Percentiles rank a stretch among this genome's conserved stretches.
Evolutionary conservation across 352 stramenopile species (phyloP).

Genomic region (Phytopythium boreale): DNA sequence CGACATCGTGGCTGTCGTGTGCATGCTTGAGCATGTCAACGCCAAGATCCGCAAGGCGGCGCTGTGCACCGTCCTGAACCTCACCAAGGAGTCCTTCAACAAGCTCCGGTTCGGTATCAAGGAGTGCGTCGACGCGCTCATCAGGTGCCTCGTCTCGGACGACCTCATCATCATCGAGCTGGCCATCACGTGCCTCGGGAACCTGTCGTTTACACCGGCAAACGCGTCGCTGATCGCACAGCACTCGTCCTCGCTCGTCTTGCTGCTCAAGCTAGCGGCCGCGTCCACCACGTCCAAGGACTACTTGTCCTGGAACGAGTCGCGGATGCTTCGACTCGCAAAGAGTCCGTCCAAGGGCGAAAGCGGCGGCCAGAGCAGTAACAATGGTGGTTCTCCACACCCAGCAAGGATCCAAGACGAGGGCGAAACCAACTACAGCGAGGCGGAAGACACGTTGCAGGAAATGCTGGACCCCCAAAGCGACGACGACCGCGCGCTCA

Average conservation of each 20-base stretch:
- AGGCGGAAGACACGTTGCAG: conserved; percentile 3
- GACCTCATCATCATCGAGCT: conserved; percentile 68
- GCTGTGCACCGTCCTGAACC: conserved; percentile 46
- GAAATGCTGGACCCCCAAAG: conserved; percentile 5
- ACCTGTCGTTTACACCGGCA: conserved; percentile 50
- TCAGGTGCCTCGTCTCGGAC: conserved; percentile 46
- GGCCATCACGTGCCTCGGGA: conserved; percentile 55
- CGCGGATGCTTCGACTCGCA: conserved; percentile 14
- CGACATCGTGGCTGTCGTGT: conserved; percentile 56
- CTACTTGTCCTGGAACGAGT: conserved; percentile 57
- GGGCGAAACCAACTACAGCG: conserved; percentile 6
- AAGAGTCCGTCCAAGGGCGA: conserved; percentile 8
- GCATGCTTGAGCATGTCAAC: conserved; percentile 61
- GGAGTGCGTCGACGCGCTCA: conserved; percentile 51
- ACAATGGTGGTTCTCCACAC: neutral
- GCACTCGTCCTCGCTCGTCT: conserved; percentile 24
- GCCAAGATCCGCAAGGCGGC: conserved; percentile 50
- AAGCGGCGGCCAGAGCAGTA: neutral
- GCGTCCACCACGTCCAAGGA: conserved; percentile 37
- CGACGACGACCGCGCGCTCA: conserved; percentile 2
- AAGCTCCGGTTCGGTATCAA: conserved; percentile 65
- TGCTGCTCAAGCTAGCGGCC: conserved; percentile 49
- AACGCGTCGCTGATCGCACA: conserved; percentile 52
- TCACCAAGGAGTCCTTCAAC: conserved; percentile 80
- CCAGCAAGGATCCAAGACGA: neutral